Evolutionary conservation across 768 basidiomycete genomes (phyloP).

Genomic region (Agaricus subrufescens): DNA sequence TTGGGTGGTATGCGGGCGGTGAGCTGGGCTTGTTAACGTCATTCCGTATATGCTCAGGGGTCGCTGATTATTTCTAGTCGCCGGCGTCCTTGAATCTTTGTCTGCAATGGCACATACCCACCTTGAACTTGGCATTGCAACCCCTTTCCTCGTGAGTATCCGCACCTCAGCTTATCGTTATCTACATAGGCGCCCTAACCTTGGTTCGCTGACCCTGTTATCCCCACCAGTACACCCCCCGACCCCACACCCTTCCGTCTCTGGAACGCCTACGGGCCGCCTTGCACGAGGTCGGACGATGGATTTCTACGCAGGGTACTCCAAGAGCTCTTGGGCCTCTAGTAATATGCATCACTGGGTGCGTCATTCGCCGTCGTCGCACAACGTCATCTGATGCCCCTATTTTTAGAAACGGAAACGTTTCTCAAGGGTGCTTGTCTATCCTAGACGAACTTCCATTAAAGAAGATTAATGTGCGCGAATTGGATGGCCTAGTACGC

Average conservation of each 20-base stretch:
- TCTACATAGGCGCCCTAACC: neutral
- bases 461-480: conserved; percentile 45
- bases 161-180: neutral
- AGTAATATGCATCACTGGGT: conserved; percentile 83
- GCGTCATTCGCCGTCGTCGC: conserved; percentile 14
- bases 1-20: conserved; percentile 94
- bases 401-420: conserved; percentile 65
- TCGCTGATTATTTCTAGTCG: conserved; percentile 46
- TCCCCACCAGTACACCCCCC: conserved; percentile 58
- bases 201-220: neutral
- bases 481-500: conserved; percentile 53
- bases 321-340: conserved; percentile 69
- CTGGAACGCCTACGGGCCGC: conserved; percentile 47
- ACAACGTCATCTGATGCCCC: neutral
- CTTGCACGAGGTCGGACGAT: conserved; percentile 52
- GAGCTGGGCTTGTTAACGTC: conserved; percentile 14
- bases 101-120: conserved; percentile 74
- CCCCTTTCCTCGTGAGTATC: conserved; percentile 71
- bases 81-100: conserved; percentile 80
- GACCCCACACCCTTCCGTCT: conserved; percentile 70
- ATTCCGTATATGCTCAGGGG: neutral
- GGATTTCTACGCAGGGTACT: conserved; percentile 52
- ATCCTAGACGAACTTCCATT: conserved; percentile 72
- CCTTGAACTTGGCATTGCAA: conserved; percentile 72
- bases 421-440: conserved; percentile 70